Evolutionary conservation across 2,329 filamentous ascomycete species (phyloP), one percentile per base, ranked within the genome.

Genomic region (Colletotrichum godetiae): DNA sequence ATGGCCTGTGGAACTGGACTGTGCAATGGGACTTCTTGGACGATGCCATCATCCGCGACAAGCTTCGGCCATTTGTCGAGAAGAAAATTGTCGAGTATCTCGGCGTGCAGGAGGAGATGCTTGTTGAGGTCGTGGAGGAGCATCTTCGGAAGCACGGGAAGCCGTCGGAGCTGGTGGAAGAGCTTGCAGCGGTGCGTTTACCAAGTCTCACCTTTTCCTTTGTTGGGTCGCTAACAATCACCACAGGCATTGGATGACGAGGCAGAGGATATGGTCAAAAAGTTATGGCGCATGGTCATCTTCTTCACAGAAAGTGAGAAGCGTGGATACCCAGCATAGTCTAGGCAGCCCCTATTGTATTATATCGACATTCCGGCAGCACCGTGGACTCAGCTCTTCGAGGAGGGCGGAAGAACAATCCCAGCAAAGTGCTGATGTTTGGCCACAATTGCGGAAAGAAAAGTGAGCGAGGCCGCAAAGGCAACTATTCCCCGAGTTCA

Each of bases 41-140:
- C 80, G 93, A 97, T 74, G 87, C 89, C 19, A 89, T 97, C 55
- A 91, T 98, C 73, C 90, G 91, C 74, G 94, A 97, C 76, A 95
- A 98, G 81, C 90, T 99, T 77, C 91, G 94, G 79, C 95, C 96
- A 35, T 99, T 98, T 84, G 94, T 98, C 69, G 95, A 98, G 86
- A 97, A 97, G 89, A 99, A 98, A 88, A 94, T 98, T 77, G 93
- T 99, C 74, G 97, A 99, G 83, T 97, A 97, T 78, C 89, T 99
- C 61, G 97, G 97, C 73, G 94, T 99, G 71, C 95, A 98, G 84
- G 97, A 99, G 82, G 94, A 98, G 84, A 92, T 98, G 85, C 87
- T 99, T 60, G 95, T 99, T 37, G 95, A 98, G 80, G 92, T 97
- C 56, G 95, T 98, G 52, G 93, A 98, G 80, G 93, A 95, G 78